These are phyloP conservation scores for Diplosphaera chodatii DNA, from an alignment of 139 green algal species.

Conservation along the genomic window DNA sequence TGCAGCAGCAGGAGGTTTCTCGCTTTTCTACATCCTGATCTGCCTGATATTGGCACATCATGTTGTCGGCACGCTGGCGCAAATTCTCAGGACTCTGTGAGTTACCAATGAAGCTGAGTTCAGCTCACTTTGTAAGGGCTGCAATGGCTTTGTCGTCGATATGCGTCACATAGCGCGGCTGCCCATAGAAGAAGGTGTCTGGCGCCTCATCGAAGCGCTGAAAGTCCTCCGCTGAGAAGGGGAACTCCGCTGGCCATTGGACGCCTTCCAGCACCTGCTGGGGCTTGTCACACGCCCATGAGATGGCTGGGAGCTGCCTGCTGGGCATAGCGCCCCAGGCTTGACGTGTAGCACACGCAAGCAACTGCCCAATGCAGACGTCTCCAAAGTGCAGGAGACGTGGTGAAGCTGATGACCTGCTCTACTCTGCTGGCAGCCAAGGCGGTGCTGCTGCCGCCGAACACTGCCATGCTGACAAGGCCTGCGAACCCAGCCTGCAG, in stretches of 20 bases:
- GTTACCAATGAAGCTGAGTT: not conserved
- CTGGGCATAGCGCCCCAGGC: too few relatives aligned
- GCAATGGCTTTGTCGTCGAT: constrained; percentile 88
- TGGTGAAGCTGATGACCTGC: too few relatives aligned
- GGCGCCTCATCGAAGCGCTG: constrained; percentile 33
- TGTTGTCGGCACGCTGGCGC: too few relatives aligned
- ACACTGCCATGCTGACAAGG: not conserved
- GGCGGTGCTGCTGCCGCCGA: not conserved
- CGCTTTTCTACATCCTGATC: too few relatives aligned
- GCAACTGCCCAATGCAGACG: too few relatives aligned
- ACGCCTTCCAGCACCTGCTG: constrained; percentile 67
- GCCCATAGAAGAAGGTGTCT: constrained; percentile 61
- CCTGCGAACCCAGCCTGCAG: not conserved
- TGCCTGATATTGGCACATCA: too few relatives aligned
- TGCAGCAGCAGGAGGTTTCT: constrained; percentile 7
- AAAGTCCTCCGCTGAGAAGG: constrained; percentile 63
- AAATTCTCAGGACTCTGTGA: not conserved
- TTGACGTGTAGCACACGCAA: too few relatives aligned
- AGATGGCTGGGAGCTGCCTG: too few relatives aligned
- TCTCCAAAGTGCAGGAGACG: too few relatives aligned
- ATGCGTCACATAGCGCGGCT: constrained; percentile 84
- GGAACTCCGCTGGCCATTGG: constrained; percentile 61
- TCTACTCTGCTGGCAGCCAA: not conserved
- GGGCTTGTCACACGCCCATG: too few relatives aligned
- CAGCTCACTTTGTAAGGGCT: constrained; percentile 65